Evolutionary conservation across 1,139 yeast genomes (phyloP).

Genomic region (Diutina siamensis): DNA sequence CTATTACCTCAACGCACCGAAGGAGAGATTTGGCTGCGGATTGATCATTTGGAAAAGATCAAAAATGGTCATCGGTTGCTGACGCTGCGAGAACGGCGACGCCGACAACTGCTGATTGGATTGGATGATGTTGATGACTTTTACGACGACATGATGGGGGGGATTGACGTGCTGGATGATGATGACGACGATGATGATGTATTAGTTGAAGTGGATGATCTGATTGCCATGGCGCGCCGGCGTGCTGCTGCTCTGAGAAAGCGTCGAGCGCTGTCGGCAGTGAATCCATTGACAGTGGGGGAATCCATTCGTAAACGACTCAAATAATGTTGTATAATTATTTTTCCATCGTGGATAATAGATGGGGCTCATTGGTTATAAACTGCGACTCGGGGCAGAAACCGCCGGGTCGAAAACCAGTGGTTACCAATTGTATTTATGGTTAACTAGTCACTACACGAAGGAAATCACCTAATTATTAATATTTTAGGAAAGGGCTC

Average conservation of each 20-base stretch:
- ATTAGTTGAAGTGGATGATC: constrained; percentile 29
- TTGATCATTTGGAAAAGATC: constrained; percentile 37
- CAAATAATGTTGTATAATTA: neutral
- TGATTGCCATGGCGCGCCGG: constrained; percentile 13
- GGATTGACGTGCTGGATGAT: constrained; percentile 25
- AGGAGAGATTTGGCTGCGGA: constrained; percentile 57
- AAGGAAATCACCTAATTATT: no score
- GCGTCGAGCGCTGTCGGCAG: constrained; percentile 34
- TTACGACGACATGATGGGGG: constrained; percentile 28
- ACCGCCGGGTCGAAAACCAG: no score
- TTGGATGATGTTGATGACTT: constrained; percentile 39
- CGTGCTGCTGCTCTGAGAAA: constrained; percentile 17
- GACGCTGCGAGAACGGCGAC: constrained; percentile 20
- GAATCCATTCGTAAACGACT: constrained; percentile 3
- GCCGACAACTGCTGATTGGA: constrained; percentile 32
- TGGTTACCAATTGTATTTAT: no score
- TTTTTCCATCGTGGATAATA: neutral
- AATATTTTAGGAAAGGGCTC: no score
- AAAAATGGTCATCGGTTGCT: constrained; percentile 24
- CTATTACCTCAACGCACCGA: constrained; percentile 65
- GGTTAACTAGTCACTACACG: no score
- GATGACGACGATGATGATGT: constrained; percentile 25
- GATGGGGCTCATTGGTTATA: no score
- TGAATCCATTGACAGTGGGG: constrained; percentile 28
- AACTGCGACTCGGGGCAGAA: no score